Evolutionary conservation across 73 alveolate species (phyloP).

Genomic region (Paramecium bursaria): DNA sequence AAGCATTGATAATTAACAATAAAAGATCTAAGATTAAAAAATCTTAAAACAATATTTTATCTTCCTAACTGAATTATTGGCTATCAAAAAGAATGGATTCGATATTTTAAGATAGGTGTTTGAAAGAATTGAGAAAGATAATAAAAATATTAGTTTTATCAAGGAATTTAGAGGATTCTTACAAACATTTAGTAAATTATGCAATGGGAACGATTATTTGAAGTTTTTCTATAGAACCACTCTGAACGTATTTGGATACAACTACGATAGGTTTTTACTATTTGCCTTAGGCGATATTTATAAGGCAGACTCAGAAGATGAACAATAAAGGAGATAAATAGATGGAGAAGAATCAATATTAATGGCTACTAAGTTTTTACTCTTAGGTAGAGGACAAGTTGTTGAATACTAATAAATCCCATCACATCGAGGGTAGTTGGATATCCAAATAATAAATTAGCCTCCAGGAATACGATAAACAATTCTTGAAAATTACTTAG

Average conservation of each 20-base stretch:
- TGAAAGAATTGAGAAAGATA: constrained; percentile 4
- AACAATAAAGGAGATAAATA: background rate
- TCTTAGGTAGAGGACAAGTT: constrained; percentile 22
- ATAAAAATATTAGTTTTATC: too few species aligned
- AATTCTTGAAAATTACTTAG: constrained; percentile 20
- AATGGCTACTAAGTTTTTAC: constrained; percentile 24
- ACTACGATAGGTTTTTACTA: constrained; percentile 26
- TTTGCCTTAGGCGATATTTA: constrained; percentile 25
- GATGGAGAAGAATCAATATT: constrained; percentile 52
- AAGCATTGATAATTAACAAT: constrained; percentile 18
- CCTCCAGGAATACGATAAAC: constrained; percentile 6
- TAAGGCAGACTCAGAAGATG: too few species aligned
- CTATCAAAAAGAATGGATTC: background rate
- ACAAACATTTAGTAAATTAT: background rate
- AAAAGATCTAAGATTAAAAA: constrained; percentile 1
- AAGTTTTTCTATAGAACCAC: constrained; percentile 2
- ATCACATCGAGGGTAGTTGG: too few species aligned
- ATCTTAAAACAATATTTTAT: constrained; percentile 23
- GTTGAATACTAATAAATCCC: background rate
- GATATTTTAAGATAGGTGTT: background rate
- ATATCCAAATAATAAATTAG: too few species aligned
- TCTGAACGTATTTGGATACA: constrained; percentile 23
- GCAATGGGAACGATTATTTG: constrained; percentile 33
- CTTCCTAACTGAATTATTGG: constrained; percentile 42
- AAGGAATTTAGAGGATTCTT: constrained; percentile 24